Base-by-base conservation (phyloP, 768 basidiomycete genomes). In the Collybia sp. region DNA sequence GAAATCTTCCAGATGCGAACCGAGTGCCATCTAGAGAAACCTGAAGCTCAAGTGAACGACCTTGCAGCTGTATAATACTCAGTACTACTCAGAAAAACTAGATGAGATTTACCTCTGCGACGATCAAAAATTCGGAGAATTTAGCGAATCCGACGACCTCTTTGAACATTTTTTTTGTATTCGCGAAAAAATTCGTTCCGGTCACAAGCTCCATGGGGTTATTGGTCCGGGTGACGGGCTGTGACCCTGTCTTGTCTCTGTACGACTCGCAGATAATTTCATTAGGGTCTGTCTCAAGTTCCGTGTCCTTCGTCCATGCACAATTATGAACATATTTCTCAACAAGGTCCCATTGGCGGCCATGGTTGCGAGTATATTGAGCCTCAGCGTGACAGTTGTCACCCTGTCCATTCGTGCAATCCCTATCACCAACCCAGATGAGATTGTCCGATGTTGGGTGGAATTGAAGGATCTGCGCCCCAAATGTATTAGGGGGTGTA, bases 231-330 rank as follows among this genome's bases (percentile, higher is more conserved):
- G 87, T 85, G 30, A 62, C 59, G 32, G 68, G 69, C 67, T 98
- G 96, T 18, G 73, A 75, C 2, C 93, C 95, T 53, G 76, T 69
- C 73, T 98, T 97, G 58, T 83, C 75, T 54, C 69, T 64, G 64
- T 86, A 96, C 2, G 80, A 83, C 70, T 98, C 95, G 73, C 96
- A 99, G 16, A 98, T 61, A 52, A 99, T 96, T 69, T 93, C 86
- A 49, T 77, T 79, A 45, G 83, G 80, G 60, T 98, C 95, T 43
- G 93, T 76, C 49, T 79, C 74, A 41, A 98, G 72, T 46, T 84
- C 73, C 38, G 69, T 68, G 58, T 97, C 96, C 51, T 81, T 76
- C 10, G 90, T 92, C 88, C 95, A 99, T 10, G 86, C 85, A 58
- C 96, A 99, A 49, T 89, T 88, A 43, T 80, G 73, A 35, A 97